Evolutionary conservation across 768 basidiomycete species (phyloP).

Genomic region (Glaciozyma martinii): DNA sequence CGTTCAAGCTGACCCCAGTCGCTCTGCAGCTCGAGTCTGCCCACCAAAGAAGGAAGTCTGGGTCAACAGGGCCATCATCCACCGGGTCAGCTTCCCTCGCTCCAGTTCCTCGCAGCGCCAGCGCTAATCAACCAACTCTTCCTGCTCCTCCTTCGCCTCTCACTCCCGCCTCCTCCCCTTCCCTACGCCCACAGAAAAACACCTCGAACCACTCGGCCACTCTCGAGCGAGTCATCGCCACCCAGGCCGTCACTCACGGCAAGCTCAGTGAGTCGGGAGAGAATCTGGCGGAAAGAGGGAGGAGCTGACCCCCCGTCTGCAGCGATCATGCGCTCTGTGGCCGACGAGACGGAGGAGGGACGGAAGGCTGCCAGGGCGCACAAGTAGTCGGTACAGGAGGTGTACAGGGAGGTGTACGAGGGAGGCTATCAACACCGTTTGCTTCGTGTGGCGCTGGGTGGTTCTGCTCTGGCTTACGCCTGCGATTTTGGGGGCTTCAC

Average conservation of each 20-base stretch:
- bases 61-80: conserved; percentile 5
- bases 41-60: conserved; percentile 18
- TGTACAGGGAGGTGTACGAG: no score
- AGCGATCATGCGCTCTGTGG: conserved; percentile 22
- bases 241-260: conserved; percentile 16
- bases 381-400: neutral
- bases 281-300: no score
- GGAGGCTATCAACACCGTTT: no score
- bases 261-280: conserved; percentile 13
- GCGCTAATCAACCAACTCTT: neutral
- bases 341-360: conserved; percentile 12
- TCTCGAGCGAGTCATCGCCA: conserved; percentile 25
- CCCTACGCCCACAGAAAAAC: conserved; percentile 12
- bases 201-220: conserved; percentile 18
- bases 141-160: no score
- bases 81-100: conserved; percentile 7
- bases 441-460: no score
- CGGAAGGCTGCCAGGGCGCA: conserved; percentile 7
- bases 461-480: no score
- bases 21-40: conserved; percentile 4
- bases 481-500: no score
- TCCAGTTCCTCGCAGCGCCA: neutral
- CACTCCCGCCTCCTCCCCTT: no score
- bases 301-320: no score
- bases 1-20: neutral